Evolutionary conservation across 176 grass and related monocot species (phyloP), one percentile per base, ranked within the genome.

Genomic region (Guadua angustifolia): DNA sequence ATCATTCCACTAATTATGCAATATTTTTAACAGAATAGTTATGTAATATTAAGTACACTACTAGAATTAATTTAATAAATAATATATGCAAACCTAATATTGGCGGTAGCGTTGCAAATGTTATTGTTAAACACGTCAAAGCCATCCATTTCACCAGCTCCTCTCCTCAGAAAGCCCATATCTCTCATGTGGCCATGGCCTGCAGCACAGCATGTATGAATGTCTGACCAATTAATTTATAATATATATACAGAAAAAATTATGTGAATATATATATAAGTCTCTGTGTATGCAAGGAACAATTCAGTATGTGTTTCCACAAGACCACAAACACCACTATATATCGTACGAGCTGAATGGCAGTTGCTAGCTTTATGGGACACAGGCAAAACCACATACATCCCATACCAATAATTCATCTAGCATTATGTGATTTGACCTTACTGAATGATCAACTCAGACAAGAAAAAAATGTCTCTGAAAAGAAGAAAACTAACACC

Each of bases 351-450:
- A 77, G 45, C 66, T 77, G 55, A 52, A 21, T 43, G 52, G 46
- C 46, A 73, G 21, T 13, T 13, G 32, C 24, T 50, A 13, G 61
- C 59, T 87, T 79, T 69, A 83, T 68, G 74, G 84, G 80, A 66
- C 68, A 74, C 12, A 49, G 7, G 79, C 53, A 51, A 88, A 63
- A 75, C 76, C 61, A 77, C 9, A 81, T 6, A 57, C 58, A 71
- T 22, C 70, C 71, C 72, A 73, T 70, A 46, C 18, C 82, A 85
- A 82, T 91, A 85, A 88, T 88, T 89, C 72, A 77, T 51, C 55
- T 73, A 63, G 17, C 49, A 83, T 83, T 78, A 82, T 90, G 68
- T 83, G 88, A 83, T 90, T 69, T 73, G 79, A 90, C 88, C 66
- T 78, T 83, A 50, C 66, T 85, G 80, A 63, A 56, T 29, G 64